These are phyloP conservation scores for Euphrasia confusa DNA, from an alignment of 257 asterid species.

Conservation along the genomic window DNA sequence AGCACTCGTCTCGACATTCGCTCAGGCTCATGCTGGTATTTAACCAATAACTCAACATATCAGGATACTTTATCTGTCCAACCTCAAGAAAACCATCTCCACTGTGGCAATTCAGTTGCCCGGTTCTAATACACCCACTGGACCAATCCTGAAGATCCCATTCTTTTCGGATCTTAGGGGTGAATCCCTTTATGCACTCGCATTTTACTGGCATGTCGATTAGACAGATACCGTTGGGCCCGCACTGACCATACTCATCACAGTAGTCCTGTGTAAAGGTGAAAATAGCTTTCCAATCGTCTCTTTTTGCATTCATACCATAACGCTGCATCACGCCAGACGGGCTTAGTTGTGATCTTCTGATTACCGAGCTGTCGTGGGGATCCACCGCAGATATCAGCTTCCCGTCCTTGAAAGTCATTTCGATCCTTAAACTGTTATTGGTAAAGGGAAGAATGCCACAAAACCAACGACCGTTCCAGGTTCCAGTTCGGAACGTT, in stretches of 20 bases:
- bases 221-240: slow-evolving; percentile 28
- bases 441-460: slow-evolving; percentile 17
- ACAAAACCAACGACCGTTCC: slow-evolving; percentile 33
- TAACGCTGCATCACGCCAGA: slow-evolving; percentile 9
- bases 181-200: slow-evolving; percentile 24
- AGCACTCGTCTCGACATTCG: no score
- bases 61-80: no score
- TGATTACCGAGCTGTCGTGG: slow-evolving; percentile 1
- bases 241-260: slow-evolving; percentile 26
- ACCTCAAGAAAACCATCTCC: slow-evolving; percentile 13
- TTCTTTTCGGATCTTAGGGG: slow-evolving; percentile 10
- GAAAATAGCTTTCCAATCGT: slow-evolving; percentile 20
- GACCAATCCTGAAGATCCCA: slow-evolving; percentile 29
- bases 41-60: no score
- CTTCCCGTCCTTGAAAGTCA: slow-evolving; percentile 6
- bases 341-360: background rate
- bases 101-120: slow-evolving; percentile 12
- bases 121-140: slow-evolving; percentile 24
- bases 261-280: slow-evolving; percentile 6
- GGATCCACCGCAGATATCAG: slow-evolving; percentile 14
- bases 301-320: slow-evolving; percentile 20
- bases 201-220: background rate
- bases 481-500: slow-evolving; percentile 24
- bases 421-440: background rate
- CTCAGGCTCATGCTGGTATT: no score